These are phyloP conservation scores for Colletotrichum sp. DNA, from an alignment of 2,329 filamentous ascomycete genomes.

Conservation along the genomic window DNA sequence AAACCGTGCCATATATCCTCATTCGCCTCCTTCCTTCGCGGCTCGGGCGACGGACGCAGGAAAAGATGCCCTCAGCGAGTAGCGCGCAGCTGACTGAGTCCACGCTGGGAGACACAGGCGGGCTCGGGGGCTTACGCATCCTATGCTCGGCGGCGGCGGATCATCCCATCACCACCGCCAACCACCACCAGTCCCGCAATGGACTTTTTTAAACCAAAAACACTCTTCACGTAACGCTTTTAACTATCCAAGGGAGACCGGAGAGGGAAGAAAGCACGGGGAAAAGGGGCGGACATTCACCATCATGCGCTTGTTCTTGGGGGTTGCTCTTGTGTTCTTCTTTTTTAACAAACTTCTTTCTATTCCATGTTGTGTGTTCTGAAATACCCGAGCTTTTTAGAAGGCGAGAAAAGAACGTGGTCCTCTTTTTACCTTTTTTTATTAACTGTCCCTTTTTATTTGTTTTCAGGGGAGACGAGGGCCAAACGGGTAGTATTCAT, in stretches of 20 bases:
- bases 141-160: neutral
- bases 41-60: neutral
- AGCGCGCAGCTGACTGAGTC: neutral
- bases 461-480: neutral
- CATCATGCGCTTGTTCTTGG: neutral
- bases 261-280: neutral
- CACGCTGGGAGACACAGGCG: neutral
- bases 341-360: neutral
- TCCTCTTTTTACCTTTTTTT: constrained; percentile 5
- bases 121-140: neutral
- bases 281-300: neutral
- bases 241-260: neutral
- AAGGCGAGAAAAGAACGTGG: constrained; percentile 17
- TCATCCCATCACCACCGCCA: neutral
- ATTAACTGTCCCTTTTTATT: neutral
- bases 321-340: neutral
- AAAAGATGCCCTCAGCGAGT: neutral
- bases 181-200: neutral
- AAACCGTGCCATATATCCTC: neutral
- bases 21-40: neutral
- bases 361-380: constrained; percentile 16
- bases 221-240: constrained; percentile 5
- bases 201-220: neutral
- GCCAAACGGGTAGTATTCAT: constrained; percentile 6
- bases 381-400: constrained; percentile 23